Conservation (phyloP, 2,329 filamentous ascomycete species). For the Apiospora arundinis region DNA sequence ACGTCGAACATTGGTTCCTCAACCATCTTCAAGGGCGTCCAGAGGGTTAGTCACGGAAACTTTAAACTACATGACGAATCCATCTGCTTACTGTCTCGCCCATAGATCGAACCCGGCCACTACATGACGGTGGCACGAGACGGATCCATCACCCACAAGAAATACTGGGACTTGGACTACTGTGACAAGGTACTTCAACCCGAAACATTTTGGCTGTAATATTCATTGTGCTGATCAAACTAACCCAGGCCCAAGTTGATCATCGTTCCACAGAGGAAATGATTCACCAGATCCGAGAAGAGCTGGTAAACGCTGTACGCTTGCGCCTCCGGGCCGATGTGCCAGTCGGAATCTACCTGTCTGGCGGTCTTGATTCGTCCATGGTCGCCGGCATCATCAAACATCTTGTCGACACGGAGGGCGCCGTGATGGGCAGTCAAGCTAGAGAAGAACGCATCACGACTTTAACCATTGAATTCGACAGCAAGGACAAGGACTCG, state of each 20-base stretch:
- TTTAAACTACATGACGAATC: background rate
- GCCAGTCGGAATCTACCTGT: slow-evolving; percentile 61
- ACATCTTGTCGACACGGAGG: slow-evolving; percentile 53
- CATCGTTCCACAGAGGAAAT: slow-evolving; percentile 56
- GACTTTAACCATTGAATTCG: slow-evolving; percentile 58
- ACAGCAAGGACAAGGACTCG: slow-evolving; percentile 44
- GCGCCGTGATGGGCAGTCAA: slow-evolving; percentile 53
- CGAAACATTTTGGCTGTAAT: no score
- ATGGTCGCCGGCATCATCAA: slow-evolving; percentile 58
- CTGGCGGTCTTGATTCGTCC: slow-evolving; percentile 64
- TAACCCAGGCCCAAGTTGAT: slow-evolving; percentile 42
- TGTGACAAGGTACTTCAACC: slow-evolving; percentile 52
- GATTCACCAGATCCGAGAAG: slow-evolving; percentile 51
- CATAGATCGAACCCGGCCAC: slow-evolving; percentile 45
- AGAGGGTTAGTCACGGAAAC: background rate
- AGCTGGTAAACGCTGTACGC: slow-evolving; percentile 56
- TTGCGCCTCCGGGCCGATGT: slow-evolving; percentile 63
- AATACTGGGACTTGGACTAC: slow-evolving; percentile 61
- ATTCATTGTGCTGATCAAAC: background rate
- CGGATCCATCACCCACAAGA: slow-evolving; percentile 20
- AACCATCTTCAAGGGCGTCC: background rate
- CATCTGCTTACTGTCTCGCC: slow-evolving; percentile 37
- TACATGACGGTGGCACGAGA: slow-evolving; percentile 47
- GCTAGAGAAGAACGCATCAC: slow-evolving; percentile 34
- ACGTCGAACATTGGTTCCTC: slow-evolving; percentile 36